Base-by-base conservation (phyloP, 768 basidiomycete species). In the Mrakia blollopis region DNA sequence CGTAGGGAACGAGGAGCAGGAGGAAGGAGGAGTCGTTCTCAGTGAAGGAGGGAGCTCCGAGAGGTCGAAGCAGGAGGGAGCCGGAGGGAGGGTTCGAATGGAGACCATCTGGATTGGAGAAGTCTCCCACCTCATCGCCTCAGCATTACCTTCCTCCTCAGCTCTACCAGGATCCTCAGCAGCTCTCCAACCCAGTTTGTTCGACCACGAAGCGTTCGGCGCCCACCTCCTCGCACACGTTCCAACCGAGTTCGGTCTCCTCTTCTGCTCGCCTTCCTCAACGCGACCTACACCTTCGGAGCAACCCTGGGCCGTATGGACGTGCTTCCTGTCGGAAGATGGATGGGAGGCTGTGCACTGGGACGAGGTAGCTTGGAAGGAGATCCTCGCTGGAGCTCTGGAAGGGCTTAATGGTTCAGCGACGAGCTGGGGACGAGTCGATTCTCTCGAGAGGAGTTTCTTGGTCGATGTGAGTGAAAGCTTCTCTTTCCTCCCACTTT, bases 91-190 rank as follows among this genome's bases (percentile, higher is more conserved):
- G 37, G 61, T 74, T 23, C 73, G 73, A 39, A 35, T 75, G 32
- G 75, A 75, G 57, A 75, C 75, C 52, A 32, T 75, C 39, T 75
- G 75, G 75, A 25, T 75, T 32, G 75, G 67, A 50, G 75, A 75
- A n/a, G 67, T 70, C n/a, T 32, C 75, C 5, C 25, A 57, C 37
- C 50, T 75, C 37, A 25, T 35, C 32, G 28, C 65, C 35, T 39
- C 39, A 57, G 37, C 23, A 28, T 61, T 28, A 3, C 65, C 61
- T 13, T 37, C 60, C 9, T 0, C 72, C 25, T 7, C 39, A 25
- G 13, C 44, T 6, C 4, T 44, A 28, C 28, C 39, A 9, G 62
- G 62, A 25, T 25, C n/a, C n/a, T n/a, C n/a, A n/a, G n/a, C 44
- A n/a, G 39, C 39, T 18, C 44, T 63, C n/a, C 41, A 63, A 11